Conservation (phyloP, 2,329 filamentous ascomycete species). For the Fusarium chuoi region DNA sequence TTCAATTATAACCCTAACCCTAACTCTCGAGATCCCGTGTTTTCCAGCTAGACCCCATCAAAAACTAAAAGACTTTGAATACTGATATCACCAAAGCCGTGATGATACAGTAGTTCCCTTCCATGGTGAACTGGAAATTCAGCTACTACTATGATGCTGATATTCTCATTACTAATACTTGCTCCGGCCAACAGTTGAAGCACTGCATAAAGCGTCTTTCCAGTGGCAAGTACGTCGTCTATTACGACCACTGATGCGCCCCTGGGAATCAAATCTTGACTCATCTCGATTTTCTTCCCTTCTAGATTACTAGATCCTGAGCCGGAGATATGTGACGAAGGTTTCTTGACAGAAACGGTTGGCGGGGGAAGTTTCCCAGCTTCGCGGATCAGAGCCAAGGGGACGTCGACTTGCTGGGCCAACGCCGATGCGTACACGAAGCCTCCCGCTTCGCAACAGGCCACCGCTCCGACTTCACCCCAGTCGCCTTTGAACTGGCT, state of each 20-base stretch:
- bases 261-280: conserved; percentile 50
- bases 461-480: conserved; percentile 57
- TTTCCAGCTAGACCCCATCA: background rate
- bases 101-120: background rate
- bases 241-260: conserved; percentile 60
- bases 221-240: conserved; percentile 63
- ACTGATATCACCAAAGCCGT: background rate
- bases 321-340: conserved; percentile 62
- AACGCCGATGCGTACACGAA: conserved; percentile 66
- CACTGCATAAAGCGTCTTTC: background rate
- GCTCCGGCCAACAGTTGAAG: conserved; percentile 55
- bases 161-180: conserved; percentile 51
- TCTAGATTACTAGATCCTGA: conserved; percentile 44
- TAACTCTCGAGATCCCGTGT: background rate
- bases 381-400: conserved; percentile 64
- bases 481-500: conserved; percentile 58
- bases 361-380: conserved; percentile 69
- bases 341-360: conserved; percentile 59
- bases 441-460: conserved; percentile 67
- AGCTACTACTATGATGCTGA: conserved; percentile 63
- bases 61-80: background rate
- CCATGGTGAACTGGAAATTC: conserved; percentile 65
- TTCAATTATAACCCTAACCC: no score
- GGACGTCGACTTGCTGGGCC: conserved; percentile 54
- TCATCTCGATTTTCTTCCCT: conserved; percentile 61